Evolutionary conservation across 768 basidiomycete genomes (phyloP).

Genomic region (Kwoniella sp.): DNA sequence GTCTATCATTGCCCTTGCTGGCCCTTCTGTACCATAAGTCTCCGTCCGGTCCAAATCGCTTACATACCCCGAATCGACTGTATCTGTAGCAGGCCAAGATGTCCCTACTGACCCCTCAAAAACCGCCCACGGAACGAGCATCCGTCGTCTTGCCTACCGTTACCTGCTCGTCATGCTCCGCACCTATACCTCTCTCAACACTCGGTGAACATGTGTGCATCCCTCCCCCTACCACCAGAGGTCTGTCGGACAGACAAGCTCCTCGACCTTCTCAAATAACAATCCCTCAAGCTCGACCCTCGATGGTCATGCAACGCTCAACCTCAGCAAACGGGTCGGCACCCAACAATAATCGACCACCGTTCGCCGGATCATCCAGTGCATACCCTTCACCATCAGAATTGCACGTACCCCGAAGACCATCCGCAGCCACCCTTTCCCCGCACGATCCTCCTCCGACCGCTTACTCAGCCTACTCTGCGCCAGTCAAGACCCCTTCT

Average conservation of each 20-base stretch:
- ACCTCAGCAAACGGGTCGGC: conserved; percentile 18
- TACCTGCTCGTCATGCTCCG: conserved; percentile 78
- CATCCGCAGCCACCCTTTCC: conserved; percentile 31
- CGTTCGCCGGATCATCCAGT: conserved; percentile 33
- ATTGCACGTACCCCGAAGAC: conserved; percentile 24
- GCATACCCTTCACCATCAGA: conserved; percentile 28
- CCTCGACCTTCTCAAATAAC: conserved; percentile 34
- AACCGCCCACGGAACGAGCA: conserved; percentile 58
- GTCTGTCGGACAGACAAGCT: conserved; percentile 14
- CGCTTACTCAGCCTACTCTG: conserved; percentile 55
- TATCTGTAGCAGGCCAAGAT: conserved; percentile 14
- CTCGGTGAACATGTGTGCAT: conserved; percentile 78
- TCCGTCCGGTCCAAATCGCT: not conserved
- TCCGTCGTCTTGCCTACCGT: conserved; percentile 79
- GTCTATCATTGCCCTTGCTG: not conserved
- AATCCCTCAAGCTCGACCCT: conserved; percentile 17
- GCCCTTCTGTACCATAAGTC: not conserved
- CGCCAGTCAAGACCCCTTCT: conserved; percentile 54
- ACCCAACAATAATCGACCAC: conserved; percentile 14
- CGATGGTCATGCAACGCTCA: conserved; percentile 12
- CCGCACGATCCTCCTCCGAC: conserved; percentile 27
- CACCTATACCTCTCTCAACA: conserved; percentile 69
- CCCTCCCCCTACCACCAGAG: conserved; percentile 5
- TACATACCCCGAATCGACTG: conserved; percentile 5
- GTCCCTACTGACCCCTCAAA: conserved; percentile 38